Conservation (phyloP, 148 eudicot species). For the Heliosperma pusillum region DNA sequence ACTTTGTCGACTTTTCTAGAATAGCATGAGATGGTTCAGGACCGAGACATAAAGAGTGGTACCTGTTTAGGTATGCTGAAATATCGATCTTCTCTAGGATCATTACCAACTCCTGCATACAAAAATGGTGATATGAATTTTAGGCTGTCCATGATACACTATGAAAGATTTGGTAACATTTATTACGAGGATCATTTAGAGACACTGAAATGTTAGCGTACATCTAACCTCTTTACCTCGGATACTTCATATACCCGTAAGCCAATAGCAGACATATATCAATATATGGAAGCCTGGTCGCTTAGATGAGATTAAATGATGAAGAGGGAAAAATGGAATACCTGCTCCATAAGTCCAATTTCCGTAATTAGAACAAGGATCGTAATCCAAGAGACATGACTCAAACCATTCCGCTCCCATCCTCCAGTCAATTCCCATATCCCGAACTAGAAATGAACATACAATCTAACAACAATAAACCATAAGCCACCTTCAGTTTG, state of each 20-base stretch:
- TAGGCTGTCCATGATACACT: neutral
- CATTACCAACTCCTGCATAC: conserved; percentile 82
- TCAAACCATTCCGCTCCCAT: conserved; percentile 99
- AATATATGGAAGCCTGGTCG: too few relatives aligned
- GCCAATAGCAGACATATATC: too few relatives aligned
- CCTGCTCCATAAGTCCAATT: conserved; percentile 99
- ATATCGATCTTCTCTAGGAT: conserved; percentile 94
- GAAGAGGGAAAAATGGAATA: conserved; percentile 7
- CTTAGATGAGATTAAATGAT: neutral
- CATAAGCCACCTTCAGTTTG: neutral
- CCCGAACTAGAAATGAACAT: conserved; percentile 94
- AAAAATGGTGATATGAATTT: neutral
- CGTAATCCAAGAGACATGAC: conserved; percentile 89
- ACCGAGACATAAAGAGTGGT: neutral
- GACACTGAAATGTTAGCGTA: neutral
- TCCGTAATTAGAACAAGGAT: conserved; percentile 95
- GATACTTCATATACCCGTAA: too few relatives aligned
- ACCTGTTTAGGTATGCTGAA: conserved; percentile 98
- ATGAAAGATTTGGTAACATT: neutral
- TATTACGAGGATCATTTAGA: neutral
- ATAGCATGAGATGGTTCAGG: neutral
- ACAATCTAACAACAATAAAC: conserved; percentile 51
- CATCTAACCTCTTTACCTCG: too few relatives aligned
- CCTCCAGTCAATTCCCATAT: conserved; percentile 96
- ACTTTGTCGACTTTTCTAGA: neutral